Evolutionary conservation across 805 yeast genomes (phyloP).

Genomic region (Metschnikowia arizonensis): DNA sequence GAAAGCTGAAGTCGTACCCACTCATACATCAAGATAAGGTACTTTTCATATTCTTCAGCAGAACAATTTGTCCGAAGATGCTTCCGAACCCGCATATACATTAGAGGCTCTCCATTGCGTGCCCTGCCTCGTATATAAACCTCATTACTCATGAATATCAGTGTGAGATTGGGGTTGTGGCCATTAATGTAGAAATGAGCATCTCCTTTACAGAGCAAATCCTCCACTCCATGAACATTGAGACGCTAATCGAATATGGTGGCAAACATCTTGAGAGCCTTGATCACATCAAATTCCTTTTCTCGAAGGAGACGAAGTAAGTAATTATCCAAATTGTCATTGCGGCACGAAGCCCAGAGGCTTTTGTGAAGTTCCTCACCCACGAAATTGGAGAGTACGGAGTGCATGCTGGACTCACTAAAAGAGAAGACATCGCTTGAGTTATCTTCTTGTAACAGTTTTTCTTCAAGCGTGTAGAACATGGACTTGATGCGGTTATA

Average conservation of each 20-base stretch:
- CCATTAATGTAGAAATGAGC: slow-evolving; percentile 6
- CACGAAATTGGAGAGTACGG: slow-evolving; percentile 4
- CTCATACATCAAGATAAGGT: slow-evolving; percentile 8
- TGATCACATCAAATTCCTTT: slow-evolving; percentile 5
- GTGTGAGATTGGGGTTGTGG: slow-evolving; percentile 2
- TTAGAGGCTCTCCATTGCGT: slow-evolving; percentile 7
- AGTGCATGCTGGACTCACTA: slow-evolving; percentile 6
- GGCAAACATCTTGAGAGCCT: slow-evolving; percentile 10
- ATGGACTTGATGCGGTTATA: slow-evolving; percentile 7
- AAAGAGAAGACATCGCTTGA: slow-evolving; percentile 7
- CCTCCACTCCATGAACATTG: slow-evolving; percentile 8
- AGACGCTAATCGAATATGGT: slow-evolving; percentile 12
- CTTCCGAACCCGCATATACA: slow-evolving; percentile 6
- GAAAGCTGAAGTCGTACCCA: slow-evolving; percentile 10
- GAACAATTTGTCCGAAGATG: slow-evolving; percentile 11
- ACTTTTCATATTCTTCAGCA: slow-evolving; percentile 8
- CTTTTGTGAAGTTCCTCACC: slow-evolving; percentile 15
- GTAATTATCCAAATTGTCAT: slow-evolving; percentile 12
- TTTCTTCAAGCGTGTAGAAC: slow-evolving; percentile 10
- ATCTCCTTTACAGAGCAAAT: slow-evolving; percentile 11
- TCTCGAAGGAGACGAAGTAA: slow-evolving; percentile 10
- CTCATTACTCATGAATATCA: slow-evolving; percentile 9
- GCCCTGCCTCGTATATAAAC: slow-evolving; percentile 8
- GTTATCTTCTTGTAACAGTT: slow-evolving; percentile 4
- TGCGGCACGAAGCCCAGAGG: slow-evolving; percentile 12